Percentiles rank a stretch among this genome's conserved stretches.
phyloP scores from a whole-genome alignment of 257 asterid species.

The Solanum virginianum region DNA sequence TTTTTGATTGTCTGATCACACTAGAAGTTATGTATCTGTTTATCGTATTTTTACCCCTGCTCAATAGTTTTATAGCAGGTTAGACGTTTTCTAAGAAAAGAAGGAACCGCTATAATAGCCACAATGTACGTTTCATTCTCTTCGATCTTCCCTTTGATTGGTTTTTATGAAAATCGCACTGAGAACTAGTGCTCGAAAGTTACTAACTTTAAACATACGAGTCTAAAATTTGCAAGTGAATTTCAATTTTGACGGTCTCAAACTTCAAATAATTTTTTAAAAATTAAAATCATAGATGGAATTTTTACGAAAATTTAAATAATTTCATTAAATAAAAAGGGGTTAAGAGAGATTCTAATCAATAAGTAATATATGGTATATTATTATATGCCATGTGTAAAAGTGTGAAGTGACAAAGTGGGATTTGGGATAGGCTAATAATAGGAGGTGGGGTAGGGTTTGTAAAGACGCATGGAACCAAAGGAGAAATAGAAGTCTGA shows the following conservation, averaged over 20 bases:
- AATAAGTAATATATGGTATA: not conserved
- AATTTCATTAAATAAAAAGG: not conserved
- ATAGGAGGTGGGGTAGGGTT: not conserved
- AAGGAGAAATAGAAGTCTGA: constrained; percentile 2
- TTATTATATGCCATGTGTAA: not conserved
- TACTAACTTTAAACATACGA: not conserved
- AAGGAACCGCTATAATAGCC: no score
- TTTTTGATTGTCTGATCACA: no score
- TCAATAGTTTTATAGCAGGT: no score
- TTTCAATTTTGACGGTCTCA: not conserved
- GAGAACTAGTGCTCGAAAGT: not conserved
- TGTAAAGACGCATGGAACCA: not conserved
- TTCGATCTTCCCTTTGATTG: no score
- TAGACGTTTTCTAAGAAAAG: no score
- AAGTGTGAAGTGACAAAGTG: not conserved
- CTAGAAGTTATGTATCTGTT: no score
- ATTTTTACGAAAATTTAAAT: not conserved
- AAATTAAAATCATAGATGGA: not conserved
- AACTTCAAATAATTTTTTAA: not conserved
- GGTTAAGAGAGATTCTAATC: not conserved
- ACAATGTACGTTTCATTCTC: no score
- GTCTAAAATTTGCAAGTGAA: not conserved
- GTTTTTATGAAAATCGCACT: no score
- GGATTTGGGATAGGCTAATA: not conserved
- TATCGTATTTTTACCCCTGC: no score